These are phyloP conservation scores for Geosmithia flava DNA, from an alignment of 2,329 filamentous ascomycete genomes.

Conservation along the genomic window DNA sequence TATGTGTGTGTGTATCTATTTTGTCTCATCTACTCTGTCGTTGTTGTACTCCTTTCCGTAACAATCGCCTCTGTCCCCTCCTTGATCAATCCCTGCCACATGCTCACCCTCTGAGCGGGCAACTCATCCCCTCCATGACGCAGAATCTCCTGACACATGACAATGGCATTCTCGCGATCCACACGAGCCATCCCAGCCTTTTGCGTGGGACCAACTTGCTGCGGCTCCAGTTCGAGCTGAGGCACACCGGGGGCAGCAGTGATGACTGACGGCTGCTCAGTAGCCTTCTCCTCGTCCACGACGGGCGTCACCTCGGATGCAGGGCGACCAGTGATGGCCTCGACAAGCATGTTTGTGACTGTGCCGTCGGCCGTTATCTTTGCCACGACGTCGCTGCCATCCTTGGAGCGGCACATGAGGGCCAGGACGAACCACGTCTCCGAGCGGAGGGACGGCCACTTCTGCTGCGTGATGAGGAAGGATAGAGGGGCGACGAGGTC, in stretches of 20 bases:
- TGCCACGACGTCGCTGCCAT: slow-evolving; percentile 33
- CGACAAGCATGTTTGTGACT: slow-evolving; percentile 27
- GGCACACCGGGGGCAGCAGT: neutral
- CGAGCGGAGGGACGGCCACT: slow-evolving; percentile 46
- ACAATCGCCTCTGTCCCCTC: slow-evolving; percentile 35
- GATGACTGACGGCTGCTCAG: slow-evolving; percentile 5
- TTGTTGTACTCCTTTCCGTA: slow-evolving; percentile 8
- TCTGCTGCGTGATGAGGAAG: slow-evolving; percentile 42
- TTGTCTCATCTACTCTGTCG: neutral
- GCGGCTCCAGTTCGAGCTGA: slow-evolving; percentile 28
- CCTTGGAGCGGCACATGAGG: slow-evolving; percentile 39
- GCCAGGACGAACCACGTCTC: slow-evolving; percentile 53
- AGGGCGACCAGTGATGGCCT: slow-evolving; percentile 31
- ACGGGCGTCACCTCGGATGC: neutral
- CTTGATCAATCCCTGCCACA: slow-evolving; percentile 36
- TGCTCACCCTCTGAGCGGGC: slow-evolving; percentile 19
- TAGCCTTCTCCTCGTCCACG: neutral
- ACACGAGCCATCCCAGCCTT: slow-evolving; percentile 32
- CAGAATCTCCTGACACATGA: slow-evolving; percentile 43
- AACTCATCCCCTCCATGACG: slow-evolving; percentile 28
- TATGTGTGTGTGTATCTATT: neutral
- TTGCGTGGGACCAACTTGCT: slow-evolving; percentile 30
- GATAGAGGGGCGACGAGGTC: slow-evolving; percentile 33
- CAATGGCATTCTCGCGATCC: slow-evolving; percentile 49
- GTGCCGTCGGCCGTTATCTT: slow-evolving; percentile 27